These are phyloP conservation scores for Trichophyton simii DNA, from an alignment of 2,329 filamentous ascomycete genomes.

Conservation along the genomic window DNA sequence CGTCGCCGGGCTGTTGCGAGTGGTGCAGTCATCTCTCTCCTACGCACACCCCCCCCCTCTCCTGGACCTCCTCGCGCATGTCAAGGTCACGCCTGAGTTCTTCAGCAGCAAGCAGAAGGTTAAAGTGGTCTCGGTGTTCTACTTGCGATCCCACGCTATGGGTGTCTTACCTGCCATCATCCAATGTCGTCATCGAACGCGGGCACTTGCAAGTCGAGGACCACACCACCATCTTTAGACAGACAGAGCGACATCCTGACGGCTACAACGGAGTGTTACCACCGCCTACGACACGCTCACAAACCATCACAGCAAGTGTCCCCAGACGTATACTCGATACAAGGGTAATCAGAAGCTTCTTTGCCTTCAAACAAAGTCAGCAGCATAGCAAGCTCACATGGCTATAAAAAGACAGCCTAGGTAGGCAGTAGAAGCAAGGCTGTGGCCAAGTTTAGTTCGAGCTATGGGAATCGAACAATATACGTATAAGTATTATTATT, in stretches of 20 bases:
- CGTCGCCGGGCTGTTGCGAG: not conserved
- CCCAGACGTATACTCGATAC: not conserved
- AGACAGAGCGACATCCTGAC: not conserved
- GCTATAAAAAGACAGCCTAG: not conserved
- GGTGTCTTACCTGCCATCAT: not conserved
- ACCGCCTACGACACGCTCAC: not conserved
- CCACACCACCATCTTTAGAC: not conserved
- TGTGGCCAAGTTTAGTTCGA: not conserved
- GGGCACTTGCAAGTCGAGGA: not conserved
- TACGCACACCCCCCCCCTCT: not conserved
- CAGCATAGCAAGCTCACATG: not conserved
- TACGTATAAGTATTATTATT: not conserved
- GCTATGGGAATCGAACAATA: not conserved
- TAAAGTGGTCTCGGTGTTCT: not conserved
- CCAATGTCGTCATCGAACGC: not conserved
- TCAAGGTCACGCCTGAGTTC: not conserved
- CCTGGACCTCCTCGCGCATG: not conserved
- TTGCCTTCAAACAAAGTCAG: not conserved
- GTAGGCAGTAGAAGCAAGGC: not conserved
- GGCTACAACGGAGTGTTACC: not conserved
- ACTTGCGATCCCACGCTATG: not conserved
- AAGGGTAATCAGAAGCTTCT: not conserved
- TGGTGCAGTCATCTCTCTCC: not conserved
- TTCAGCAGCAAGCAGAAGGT: not conserved
- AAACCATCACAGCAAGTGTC: not conserved